Evolutionary conservation across 768 basidiomycete genomes (phyloP).

Genomic region (Collybia sp.): DNA sequence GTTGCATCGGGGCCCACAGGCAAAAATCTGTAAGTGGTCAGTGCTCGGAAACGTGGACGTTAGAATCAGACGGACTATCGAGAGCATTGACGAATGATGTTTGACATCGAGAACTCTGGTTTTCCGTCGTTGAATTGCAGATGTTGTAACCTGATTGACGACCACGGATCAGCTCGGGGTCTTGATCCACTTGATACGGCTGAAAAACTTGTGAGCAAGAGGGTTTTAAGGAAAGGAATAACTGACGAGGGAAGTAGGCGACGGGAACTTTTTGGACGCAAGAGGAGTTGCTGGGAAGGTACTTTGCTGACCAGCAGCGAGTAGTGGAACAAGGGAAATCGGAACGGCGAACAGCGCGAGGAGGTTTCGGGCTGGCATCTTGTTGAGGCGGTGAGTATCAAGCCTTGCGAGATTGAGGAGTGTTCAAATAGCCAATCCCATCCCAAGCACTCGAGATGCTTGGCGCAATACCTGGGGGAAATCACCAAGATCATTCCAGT

Average conservation of each 20-base stretch:
- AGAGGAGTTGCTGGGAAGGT: slow-evolving; percentile 36
- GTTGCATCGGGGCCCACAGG: slow-evolving; percentile 53
- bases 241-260: slow-evolving; percentile 37
- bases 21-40: slow-evolving; percentile 52
- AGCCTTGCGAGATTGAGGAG: too few relatives aligned
- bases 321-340: not conserved
- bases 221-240: not conserved
- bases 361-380: too few relatives aligned
- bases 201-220: slow-evolving; percentile 2
- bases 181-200: slow-evolving; percentile 24
- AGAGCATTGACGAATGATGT: slow-evolving; percentile 47
- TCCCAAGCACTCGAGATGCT: too few relatives aligned
- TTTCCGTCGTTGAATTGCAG: slow-evolving; percentile 55
- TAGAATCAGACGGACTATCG: slow-evolving; percentile 30
- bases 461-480: too few relatives aligned
- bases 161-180: slow-evolving; percentile 34
- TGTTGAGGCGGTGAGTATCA: too few relatives aligned
- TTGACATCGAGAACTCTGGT: slow-evolving; percentile 47
- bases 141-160: slow-evolving; percentile 54
- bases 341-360: not conserved
- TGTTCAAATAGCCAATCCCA: too few relatives aligned
- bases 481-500: too few relatives aligned
- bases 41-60: not conserved
- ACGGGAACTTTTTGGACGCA: slow-evolving; percentile 34
- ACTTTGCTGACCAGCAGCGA: slow-evolving; percentile 9